These are phyloP conservation scores for Colletotrichum kahawae DNA, from an alignment of 2,329 filamentous ascomycete species.

Conservation along the genomic window DNA sequence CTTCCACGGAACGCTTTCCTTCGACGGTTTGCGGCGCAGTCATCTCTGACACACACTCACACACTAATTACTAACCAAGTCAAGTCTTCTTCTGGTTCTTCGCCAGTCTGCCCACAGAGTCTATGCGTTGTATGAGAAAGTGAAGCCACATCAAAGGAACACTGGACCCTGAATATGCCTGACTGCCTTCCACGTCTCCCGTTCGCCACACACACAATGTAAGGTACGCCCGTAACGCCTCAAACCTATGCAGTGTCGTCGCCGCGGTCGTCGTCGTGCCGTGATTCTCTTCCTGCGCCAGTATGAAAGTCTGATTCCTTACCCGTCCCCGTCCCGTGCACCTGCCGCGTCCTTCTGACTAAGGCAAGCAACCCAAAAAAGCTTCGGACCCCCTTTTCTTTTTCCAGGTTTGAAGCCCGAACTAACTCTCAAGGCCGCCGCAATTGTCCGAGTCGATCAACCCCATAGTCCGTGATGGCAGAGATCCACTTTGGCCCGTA, in stretches of 20 bases:
- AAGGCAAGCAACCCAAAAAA: not conserved
- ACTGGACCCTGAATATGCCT: not conserved
- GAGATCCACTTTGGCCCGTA: not conserved
- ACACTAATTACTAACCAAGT: not conserved
- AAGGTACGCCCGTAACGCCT: not conserved
- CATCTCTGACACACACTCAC: not conserved
- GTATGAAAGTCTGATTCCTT: not conserved
- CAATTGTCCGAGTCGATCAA: not conserved
- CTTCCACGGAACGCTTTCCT: not conserved
- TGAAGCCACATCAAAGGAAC: not conserved
- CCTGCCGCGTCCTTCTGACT: not conserved
- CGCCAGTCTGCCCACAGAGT: not conserved
- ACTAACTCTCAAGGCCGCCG: not conserved
- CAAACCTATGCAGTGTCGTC: not conserved
- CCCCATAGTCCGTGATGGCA: not conserved
- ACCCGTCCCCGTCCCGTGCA: not conserved
- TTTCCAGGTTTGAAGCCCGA: not conserved
- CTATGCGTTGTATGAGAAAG: not conserved
- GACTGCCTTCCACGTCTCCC: not conserved
- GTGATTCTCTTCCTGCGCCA: not conserved
- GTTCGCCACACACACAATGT: not conserved
- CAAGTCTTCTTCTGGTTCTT: not conserved
- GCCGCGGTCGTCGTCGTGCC: not conserved
- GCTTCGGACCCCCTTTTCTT: not conserved
- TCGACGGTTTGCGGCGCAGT: not conserved